Evolutionary conservation across 192 early-diverging fungal genomes (phyloP), one percentile per base, ranked within the genome.

Genomic region (Backusella circina): DNA sequence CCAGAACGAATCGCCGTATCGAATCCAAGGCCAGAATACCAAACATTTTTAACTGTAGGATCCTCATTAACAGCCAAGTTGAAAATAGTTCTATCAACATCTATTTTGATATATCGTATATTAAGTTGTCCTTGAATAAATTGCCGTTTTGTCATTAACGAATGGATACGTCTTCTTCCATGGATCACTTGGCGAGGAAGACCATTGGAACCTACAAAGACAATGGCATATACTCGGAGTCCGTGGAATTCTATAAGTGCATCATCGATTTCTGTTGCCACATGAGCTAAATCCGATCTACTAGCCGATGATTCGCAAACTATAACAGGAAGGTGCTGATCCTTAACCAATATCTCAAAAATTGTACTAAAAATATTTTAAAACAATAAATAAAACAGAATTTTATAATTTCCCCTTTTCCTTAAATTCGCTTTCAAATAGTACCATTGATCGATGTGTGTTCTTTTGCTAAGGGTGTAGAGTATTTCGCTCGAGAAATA

Each of bases 241-340:
- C 89, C 88, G 75, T 94, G 92, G 18, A 84, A 77, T 26, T 82
- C 82, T 41, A 86, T 61, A 64, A 94, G 82, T 5, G 86, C 83
- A 28, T 86, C 78, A 39, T 82, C 82, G 0, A 93, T 80, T 39
- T 90, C 82, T 44, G 88, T 85, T 8, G 89, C 87, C 33, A 93
- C 75, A 9, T 80, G 82, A 5, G 85, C 79, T 32, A 89, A 76
- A 32, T 85, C 86, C 38, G 82, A 82, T 38, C 77, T 83, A 26
- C 82, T 66, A 35, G 87, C 84, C 37, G 79, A 83, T 35, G 91
- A 86, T 81, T 96, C 94, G 31, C 86, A 84, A 0, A 90, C 83
- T 36, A 95, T 77, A 31, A 96, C 90, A 10, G 93, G 93, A 37
- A 96, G 82, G 73, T 91, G 86, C 57, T 94, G 89, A 57, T 90